A percentile compares a stretch with the other conserved stretches of the same genome.
phyloP scores from a whole-genome alignment of 2,329 filamentous ascomycete species.

The Neofusicoccum parvum region DNA sequence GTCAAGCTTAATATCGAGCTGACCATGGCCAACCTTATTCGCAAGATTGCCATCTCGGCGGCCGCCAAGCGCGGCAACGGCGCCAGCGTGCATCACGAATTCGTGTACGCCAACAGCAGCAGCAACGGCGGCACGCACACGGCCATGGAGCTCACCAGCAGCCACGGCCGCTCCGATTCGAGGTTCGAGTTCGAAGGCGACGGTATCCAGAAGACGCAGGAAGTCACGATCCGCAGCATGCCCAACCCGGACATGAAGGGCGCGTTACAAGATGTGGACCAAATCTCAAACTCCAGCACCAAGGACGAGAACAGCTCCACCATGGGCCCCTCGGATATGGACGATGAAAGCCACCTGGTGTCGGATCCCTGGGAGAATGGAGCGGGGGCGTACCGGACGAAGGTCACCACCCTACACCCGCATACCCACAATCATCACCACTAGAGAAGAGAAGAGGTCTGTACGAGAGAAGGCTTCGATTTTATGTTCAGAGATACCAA shows the following conservation, averaged over 20 bases:
- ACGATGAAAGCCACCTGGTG: constrained; percentile 10
- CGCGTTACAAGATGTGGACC: neutral
- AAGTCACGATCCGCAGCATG: constrained; percentile 1
- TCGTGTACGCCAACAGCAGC: constrained; percentile 5
- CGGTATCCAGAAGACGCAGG: constrained; percentile 18
- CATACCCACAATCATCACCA: neutral
- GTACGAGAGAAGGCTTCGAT: neutral
- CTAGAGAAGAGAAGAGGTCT: neutral
- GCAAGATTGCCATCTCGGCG: constrained; percentile 28
- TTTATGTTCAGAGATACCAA: neutral
- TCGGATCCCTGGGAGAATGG: neutral
- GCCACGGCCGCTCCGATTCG: constrained; percentile 4
- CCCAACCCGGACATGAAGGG: constrained; percentile 11
- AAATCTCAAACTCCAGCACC: constrained; percentile 13
- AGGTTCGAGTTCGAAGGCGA: constrained; percentile 12
- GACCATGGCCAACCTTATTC: constrained; percentile 55
- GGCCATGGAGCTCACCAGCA: constrained; percentile 7
- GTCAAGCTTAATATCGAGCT: constrained; percentile 57
- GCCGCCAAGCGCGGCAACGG: constrained; percentile 12
- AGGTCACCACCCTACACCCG: neutral
- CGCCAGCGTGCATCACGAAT: neutral
- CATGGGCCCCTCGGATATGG: neutral
- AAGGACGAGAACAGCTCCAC: constrained; percentile 9
- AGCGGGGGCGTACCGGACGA: neutral
- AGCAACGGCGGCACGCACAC: constrained; percentile 1